These are phyloP conservation scores for Crithidia thermophila DNA, from an alignment of 208 protist genomes.

Conservation along the genomic window DNA sequence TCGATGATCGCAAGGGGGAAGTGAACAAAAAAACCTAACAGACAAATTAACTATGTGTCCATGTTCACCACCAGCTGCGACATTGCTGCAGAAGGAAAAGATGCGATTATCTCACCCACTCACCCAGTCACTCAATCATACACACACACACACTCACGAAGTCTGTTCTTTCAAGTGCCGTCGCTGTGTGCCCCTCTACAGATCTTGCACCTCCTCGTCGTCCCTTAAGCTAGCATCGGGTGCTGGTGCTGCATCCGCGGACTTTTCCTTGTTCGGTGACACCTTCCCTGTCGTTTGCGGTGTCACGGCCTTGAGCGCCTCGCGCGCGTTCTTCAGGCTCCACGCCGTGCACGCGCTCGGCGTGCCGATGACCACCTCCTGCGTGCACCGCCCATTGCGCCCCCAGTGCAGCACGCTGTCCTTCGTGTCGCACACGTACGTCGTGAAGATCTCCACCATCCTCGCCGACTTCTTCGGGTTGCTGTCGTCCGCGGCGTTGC, in stretches of 20 bases:
- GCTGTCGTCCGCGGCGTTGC: slow-evolving; percentile 3
- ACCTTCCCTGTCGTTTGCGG: not conserved
- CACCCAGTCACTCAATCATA: too few relatives aligned
- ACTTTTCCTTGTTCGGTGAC: not conserved
- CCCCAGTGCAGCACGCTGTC: slow-evolving; percentile 64
- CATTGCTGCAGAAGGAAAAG: too few relatives aligned
- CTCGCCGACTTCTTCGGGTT: not conserved
- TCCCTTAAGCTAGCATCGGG: too few relatives aligned
- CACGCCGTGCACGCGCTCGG: slow-evolving; percentile 73
- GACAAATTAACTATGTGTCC: too few relatives aligned
- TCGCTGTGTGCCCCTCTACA: too few relatives aligned
- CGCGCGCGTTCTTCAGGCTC: slow-evolving; percentile 36
- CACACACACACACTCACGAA: too few relatives aligned
- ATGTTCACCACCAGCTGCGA: too few relatives aligned
- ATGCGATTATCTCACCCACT: too few relatives aligned
- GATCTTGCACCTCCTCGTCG: too few relatives aligned
- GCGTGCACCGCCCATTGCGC: slow-evolving; percentile 65
- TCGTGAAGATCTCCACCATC: slow-evolving; percentile 13
- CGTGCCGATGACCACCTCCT: slow-evolving; percentile 78
- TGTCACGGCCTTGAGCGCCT: slow-evolving; percentile 18
- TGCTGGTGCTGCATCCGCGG: not conserved
- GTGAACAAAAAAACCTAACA: too few relatives aligned
- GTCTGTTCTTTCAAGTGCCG: too few relatives aligned
- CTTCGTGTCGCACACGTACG: slow-evolving; percentile 46
- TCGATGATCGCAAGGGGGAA: too few relatives aligned